Evolutionary conservation across 768 basidiomycete species (phyloP), one percentile per base, ranked within the genome.

Genomic region (Kwoniella heveanensis): DNA sequence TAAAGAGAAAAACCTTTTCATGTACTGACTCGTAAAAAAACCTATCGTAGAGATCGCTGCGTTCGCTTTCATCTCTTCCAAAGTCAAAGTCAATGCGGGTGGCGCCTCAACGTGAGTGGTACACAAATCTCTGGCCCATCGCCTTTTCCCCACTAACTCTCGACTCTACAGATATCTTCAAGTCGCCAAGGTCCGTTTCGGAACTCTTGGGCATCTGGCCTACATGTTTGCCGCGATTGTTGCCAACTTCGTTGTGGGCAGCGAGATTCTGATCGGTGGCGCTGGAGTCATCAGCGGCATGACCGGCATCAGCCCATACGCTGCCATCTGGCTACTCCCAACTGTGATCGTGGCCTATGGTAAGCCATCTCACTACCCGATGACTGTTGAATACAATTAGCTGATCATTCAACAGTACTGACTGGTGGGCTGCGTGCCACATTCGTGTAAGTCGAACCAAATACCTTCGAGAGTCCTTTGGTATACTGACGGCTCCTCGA

Each of bases 181-280:
- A 44, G 62, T 63, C 13, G 62, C 62, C 1, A 63, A 63, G 48
- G 55, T 63, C 47, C 54, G 62, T 7, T 63, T 63, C 21, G 62
- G 62, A 19, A 44, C 47, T 19, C 54, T 63, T 1, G 62, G 62
- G 17, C 62, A 63, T 30, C 55, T 63, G 13, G 54, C 62, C 3
- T 63, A 63, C 54, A 63, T 63, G 62, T 57, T 63, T 29, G 62
- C 62, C 15, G 62, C 62, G 2, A 57, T 63, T 19, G 55, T 63
- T 1, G 62, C 62, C 54, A 63, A 63, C 24, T 63, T 57, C 17
- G 62, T 63, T 30, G 62, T 63, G 17, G 62, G 62, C 21, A 57
- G 54, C 37, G 62, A 63, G 47, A 63, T 63, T 27, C 55, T 63
- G 21, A 63, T 57, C 47, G 62, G 62, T n/a, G 62, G 62, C 22